Conservation (phyloP, 116 monocot species). For the Thalassia testudinum region DNA sequence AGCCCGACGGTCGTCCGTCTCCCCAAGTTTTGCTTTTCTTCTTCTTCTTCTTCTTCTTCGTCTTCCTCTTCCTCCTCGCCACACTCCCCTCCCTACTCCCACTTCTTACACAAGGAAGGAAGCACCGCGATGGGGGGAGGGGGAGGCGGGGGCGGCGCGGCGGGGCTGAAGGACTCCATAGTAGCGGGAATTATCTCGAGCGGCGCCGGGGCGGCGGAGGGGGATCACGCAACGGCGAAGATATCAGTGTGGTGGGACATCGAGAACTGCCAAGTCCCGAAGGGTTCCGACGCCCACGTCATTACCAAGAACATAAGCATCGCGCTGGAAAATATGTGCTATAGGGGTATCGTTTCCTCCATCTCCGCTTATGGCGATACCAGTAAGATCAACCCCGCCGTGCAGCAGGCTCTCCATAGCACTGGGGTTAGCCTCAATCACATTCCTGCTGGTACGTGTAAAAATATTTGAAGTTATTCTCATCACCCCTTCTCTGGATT, state of each 20-base stretch:
- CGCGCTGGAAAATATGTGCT: slow-evolving; percentile 32
- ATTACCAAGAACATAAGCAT: slow-evolving; percentile 56
- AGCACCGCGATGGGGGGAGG: no score
- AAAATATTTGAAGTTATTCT: no score
- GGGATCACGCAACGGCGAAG: slow-evolving; percentile 32
- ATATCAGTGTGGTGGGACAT: slow-evolving; percentile 90
- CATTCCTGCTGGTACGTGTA: slow-evolving; percentile 75
- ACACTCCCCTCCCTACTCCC: no score
- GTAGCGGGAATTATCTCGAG: no score
- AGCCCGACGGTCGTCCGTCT: no score
- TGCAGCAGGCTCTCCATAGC: slow-evolving; percentile 53
- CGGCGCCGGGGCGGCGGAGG: slow-evolving; percentile 17
- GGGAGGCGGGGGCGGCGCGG: no score
- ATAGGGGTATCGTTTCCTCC: slow-evolving; percentile 39
- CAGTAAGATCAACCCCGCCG: slow-evolving; percentile 4
- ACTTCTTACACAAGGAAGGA: no score
- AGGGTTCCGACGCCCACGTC: slow-evolving; percentile 32
- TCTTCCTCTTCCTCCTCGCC: no score
- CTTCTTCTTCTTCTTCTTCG: no score
- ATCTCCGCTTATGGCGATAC: slow-evolving; percentile 67
- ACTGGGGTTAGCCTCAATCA: slow-evolving; percentile 70
- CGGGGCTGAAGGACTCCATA: no score
- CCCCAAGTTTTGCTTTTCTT: no score
- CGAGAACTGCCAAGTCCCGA: slow-evolving; percentile 76
- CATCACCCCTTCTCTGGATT: no score